phyloP scores from a whole-genome alignment of 2,329 filamentous ascomycete species.

The Sporothrix mexicana region DNA sequence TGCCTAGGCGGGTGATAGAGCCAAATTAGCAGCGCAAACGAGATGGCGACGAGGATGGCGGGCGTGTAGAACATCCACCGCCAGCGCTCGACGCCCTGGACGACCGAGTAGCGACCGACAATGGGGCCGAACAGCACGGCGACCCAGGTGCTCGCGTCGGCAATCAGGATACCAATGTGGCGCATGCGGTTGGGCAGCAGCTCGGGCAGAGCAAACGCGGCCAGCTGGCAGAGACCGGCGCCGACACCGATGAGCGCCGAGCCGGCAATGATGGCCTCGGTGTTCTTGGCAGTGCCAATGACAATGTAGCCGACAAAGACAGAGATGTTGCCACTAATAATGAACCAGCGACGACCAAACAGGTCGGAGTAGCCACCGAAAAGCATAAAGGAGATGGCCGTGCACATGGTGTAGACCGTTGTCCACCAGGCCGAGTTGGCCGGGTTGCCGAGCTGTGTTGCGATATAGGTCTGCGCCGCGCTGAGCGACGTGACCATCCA shows the following conservation, averaged over 20 bases:
- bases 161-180: slow-evolving; percentile 51
- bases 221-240: slow-evolving; percentile 50
- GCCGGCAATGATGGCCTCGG: slow-evolving; percentile 48
- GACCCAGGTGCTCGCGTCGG: slow-evolving; percentile 50
- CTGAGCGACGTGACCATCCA: slow-evolving; percentile 31
- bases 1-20: slow-evolving; percentile 44
- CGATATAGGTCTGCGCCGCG: slow-evolving; percentile 27
- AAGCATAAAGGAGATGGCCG: slow-evolving; percentile 32
- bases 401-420: slow-evolving; percentile 32
- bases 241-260: slow-evolving; percentile 51
- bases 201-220: slow-evolving; percentile 54
- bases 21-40: slow-evolving; percentile 50
- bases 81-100: slow-evolving; percentile 47
- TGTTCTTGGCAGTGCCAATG: slow-evolving; percentile 48
- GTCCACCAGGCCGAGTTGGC: slow-evolving; percentile 32
- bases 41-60: slow-evolving; percentile 51
- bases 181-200: slow-evolving; percentile 56
- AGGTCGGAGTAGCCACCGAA: slow-evolving; percentile 50
- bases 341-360: slow-evolving; percentile 53
- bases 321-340: slow-evolving; percentile 50
- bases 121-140: slow-evolving; percentile 54
- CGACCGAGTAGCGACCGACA: slow-evolving; percentile 50
- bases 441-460: slow-evolving; percentile 30
- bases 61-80: slow-evolving; percentile 53
- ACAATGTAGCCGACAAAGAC: slow-evolving; percentile 48